phyloP scores from a whole-genome alignment of 129 eudicot species.

The Gnaphalium uliginosum region DNA sequence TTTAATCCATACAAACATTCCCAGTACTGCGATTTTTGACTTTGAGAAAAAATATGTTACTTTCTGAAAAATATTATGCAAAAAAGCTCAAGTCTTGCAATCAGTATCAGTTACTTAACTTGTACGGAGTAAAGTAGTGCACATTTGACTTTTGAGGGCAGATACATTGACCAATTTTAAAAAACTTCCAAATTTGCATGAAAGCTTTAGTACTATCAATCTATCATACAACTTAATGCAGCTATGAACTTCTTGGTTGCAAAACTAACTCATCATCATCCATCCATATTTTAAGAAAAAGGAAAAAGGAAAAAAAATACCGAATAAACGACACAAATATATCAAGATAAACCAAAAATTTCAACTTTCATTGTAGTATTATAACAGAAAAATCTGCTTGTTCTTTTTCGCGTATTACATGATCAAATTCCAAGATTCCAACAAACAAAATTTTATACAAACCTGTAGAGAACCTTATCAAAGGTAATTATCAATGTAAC shows the following conservation, averaged over 20 bases:
- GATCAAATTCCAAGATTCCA: slow-evolving; percentile 3
- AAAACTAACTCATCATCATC: background rate
- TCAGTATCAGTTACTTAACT: background rate
- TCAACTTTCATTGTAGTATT: background rate
- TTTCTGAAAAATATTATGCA: background rate
- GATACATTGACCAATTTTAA: background rate
- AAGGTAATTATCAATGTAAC: slow-evolving; percentile 18
- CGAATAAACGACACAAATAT: no score
- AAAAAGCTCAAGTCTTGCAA: background rate
- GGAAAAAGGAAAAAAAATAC: background rate
- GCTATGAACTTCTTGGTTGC: background rate
- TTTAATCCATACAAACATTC: background rate
- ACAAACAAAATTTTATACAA: slow-evolving; percentile 18
- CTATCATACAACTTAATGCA: no score
- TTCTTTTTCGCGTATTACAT: slow-evolving; percentile 11
- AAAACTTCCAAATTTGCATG: background rate
- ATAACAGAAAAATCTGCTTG: background rate
- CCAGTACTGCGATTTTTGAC: background rate
- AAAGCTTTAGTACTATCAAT: no score
- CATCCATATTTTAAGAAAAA: no score
- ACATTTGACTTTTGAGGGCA: background rate
- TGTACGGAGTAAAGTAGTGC: background rate
- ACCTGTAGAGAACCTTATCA: slow-evolving; percentile 29
- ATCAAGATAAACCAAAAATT: background rate
- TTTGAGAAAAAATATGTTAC: no score